Evolutionary conservation across 805 yeast genomes (phyloP).

Genomic region (Kodamaea nitidulidarum): DNA sequence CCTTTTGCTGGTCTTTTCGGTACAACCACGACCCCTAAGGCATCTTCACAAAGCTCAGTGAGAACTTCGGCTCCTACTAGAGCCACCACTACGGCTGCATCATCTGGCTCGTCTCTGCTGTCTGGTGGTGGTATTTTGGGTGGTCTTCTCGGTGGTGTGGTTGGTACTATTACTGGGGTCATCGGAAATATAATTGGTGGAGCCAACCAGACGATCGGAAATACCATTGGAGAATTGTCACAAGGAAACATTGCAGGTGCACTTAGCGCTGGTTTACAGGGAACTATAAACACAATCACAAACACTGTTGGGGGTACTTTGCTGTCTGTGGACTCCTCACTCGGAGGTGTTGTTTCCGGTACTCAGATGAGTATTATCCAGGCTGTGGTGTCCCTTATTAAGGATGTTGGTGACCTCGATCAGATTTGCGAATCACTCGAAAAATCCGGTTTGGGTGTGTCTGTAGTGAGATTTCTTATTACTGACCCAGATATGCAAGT

Average conservation of each 20-base stretch:
- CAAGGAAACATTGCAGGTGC: constrained; percentile 6
- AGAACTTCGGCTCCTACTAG: neutral
- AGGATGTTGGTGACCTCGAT: constrained; percentile 16
- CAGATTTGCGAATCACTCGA: constrained; percentile 18
- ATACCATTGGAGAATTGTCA: constrained; percentile 3
- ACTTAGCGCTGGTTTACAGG: constrained; percentile 5
- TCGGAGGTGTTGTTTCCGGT: constrained; percentile 3
- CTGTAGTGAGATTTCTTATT: constrained; percentile 15
- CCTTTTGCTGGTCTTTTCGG: too few relatives aligned
- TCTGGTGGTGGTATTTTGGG: constrained; percentile 1
- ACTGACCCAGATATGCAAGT: constrained; percentile 15
- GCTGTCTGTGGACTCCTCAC: constrained; percentile 1
- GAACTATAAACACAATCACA: constrained; percentile 4
- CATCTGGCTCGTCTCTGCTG: neutral
- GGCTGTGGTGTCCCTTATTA: constrained; percentile 17
- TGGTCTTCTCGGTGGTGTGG: neutral
- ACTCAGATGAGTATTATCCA: constrained; percentile 7
- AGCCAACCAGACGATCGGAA: constrained; percentile 3
- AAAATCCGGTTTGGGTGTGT: constrained; percentile 22
- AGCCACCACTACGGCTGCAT: neutral
- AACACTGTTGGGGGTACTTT: constrained; percentile 4
- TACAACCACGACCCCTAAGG: too few relatives aligned
- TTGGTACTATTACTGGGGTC: neutral
- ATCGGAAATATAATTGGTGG: constrained; percentile 3
- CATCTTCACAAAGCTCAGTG: neutral